Evolutionary conservation across 257 asterid genomes (phyloP).

Genomic region (Marsdenia floribunda): DNA sequence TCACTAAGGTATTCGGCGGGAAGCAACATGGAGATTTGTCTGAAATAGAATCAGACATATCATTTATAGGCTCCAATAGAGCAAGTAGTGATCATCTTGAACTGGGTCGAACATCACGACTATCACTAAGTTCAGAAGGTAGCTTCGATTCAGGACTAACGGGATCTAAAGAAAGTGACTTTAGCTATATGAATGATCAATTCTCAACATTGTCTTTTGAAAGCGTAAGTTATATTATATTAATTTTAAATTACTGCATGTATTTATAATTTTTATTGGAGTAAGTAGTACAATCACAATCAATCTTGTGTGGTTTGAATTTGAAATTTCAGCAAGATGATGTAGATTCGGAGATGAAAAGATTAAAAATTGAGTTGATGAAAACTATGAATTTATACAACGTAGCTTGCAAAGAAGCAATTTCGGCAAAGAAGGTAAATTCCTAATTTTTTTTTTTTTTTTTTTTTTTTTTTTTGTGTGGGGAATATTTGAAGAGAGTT

Average conservation of each 20-base stretch:
- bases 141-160: slow-evolving; percentile 50
- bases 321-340: slow-evolving; percentile 49
- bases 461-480: too few species aligned
- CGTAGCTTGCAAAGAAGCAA: slow-evolving; percentile 77
- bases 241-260: too few species aligned
- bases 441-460: background rate
- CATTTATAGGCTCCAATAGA: slow-evolving; percentile 63
- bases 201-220: slow-evolving; percentile 56
- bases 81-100: slow-evolving; percentile 50
- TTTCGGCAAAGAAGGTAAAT: slow-evolving; percentile 59
- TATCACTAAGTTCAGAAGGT: slow-evolving; percentile 63
- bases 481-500: background rate
- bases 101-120: slow-evolving; percentile 32
- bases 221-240: slow-evolving; percentile 33
- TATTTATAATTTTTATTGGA: too few species aligned
- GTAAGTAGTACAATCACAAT: too few species aligned
- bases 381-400: slow-evolving; percentile 80
- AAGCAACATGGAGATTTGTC: slow-evolving; percentile 40
- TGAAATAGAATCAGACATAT: slow-evolving; percentile 55
- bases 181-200: slow-evolving; percentile 36
- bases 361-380: slow-evolving; percentile 73
- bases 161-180: slow-evolving; percentile 42
- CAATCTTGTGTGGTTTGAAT: too few species aligned
- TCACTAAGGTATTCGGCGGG: slow-evolving; percentile 38
- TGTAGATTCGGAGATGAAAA: slow-evolving; percentile 73